Evolutionary conservation across 306 rosid genomes (phyloP).

Genomic region (Prunus padus): DNA sequence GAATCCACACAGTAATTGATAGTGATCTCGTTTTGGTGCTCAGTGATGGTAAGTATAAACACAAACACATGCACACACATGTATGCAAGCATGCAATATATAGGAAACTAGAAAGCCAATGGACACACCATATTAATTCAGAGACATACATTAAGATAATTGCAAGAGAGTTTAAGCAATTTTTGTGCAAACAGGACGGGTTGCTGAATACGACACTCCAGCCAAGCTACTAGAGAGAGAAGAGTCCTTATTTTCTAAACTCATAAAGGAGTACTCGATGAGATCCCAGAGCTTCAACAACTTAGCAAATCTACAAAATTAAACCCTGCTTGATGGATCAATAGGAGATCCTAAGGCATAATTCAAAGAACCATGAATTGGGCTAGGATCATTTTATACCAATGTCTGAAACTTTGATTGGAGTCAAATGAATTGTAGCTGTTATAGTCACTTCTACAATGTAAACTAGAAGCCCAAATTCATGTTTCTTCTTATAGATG

Average conservation of each 20-base stretch:
- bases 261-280: constrained; percentile 73
- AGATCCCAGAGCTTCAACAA: constrained; percentile 76
- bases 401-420: neutral
- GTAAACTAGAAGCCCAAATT: neutral
- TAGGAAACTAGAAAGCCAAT: neutral
- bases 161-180: neutral
- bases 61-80: neutral
- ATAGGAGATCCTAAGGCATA: neutral
- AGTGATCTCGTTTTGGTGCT: constrained; percentile 91
- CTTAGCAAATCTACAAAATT: constrained; percentile 40
- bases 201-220: constrained; percentile 84
- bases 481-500: neutral
- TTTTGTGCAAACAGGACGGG: constrained; percentile 57
- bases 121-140: neutral
- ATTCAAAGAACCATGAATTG: neutral
- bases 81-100: neutral
- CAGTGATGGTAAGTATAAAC: constrained; percentile 59
- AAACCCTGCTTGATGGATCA: constrained; percentile 3
- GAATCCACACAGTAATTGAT: constrained; percentile 84
- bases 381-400: neutral
- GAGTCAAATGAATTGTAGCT: neutral
- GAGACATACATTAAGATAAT: neutral
- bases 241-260: constrained; percentile 84
- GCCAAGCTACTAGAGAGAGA: constrained; percentile 72
- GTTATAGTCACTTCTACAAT: neutral